Conservation (phyloP, 1,139 yeast species). For the Arxiozyma bovina region DNA sequence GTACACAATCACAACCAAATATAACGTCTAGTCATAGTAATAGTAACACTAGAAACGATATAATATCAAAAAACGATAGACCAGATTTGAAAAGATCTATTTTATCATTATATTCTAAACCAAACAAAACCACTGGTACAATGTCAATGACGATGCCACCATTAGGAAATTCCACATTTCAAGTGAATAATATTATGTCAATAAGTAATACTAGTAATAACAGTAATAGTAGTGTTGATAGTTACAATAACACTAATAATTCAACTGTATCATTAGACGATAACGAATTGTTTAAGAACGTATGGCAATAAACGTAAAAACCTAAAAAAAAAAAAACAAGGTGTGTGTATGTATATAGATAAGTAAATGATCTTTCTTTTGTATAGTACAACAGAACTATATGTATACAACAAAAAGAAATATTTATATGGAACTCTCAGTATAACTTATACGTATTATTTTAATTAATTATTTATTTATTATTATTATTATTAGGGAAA, state of each 20-base stretch:
- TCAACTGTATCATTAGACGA: constrained; percentile 20
- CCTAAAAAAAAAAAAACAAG: not conserved
- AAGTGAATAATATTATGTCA: not conserved
- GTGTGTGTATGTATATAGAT: not conserved
- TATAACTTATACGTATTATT: too few relatives aligned
- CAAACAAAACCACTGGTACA: constrained; percentile 24
- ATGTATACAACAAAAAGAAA: too few relatives aligned
- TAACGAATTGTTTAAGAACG: constrained; percentile 23
- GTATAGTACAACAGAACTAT: too few relatives aligned
- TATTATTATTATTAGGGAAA: too few relatives aligned
- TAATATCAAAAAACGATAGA: constrained; percentile 27
- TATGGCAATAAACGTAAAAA: constrained; percentile 14
- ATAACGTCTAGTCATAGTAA: not conserved
- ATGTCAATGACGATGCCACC: not conserved
- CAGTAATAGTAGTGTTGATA: constrained; percentile 2
- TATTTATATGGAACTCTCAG: too few relatives aligned
- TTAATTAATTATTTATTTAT: too few relatives aligned
- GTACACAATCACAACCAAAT: constrained; percentile 2
- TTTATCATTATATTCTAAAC: constrained; percentile 75
- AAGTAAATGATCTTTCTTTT: too few relatives aligned
- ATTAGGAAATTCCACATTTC: not conserved
- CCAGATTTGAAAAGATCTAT: constrained; percentile 90
- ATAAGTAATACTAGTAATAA: not conserved
- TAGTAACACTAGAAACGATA: not conserved
- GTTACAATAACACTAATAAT: constrained; percentile 4